Evolutionary conservation across 2,329 filamentous ascomycete species (phyloP), one percentile per base, ranked within the genome.

Genomic region (Ophiosphaerella korrae): DNA sequence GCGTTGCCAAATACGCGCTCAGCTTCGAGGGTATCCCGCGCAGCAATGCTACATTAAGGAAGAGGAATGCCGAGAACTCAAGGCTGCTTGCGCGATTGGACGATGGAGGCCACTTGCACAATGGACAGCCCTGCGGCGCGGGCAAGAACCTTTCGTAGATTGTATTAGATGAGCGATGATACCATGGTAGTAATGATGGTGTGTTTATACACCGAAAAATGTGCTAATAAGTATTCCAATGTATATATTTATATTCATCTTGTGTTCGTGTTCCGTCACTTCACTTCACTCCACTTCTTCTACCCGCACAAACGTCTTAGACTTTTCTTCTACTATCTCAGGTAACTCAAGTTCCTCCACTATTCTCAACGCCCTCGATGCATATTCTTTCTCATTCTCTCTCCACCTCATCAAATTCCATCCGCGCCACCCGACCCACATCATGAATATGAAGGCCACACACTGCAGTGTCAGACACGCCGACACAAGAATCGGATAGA

Each of bases 1-100:
- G 62, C 0, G 72, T 75, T 4, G 74, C 67, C 7, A 72, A 67
- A 57, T 76, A 75, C 45, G 71, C 70, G 2, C 34, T 65, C 1
- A 70, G 62, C 50, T 75, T 69, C 42, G 68, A 72, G 31, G 68
- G 68, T 7, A 72, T 75, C 31, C 70, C 71, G 2, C 57, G 63
- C 51, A 43, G 57, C 7, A 67, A 71, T 42, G 50, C 50, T 3
- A 67, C 63, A 12, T 45, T 64, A 6, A 51, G 66, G 44, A 72
- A 66, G 66, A 64, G 70, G 53, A 58, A 53, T 38, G 69, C 69
- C 1, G 67, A 71, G 50, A 49, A 42, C 24, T 46, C 56, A 7
- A 52, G 67, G 16, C 56, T 60, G 32, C 48, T 61, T 35, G 55
- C 55, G 18, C 49, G 66, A 16, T 64, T 68, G 40, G 68, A 65